Evolutionary conservation across 176 grass and related monocot species (phyloP), one percentile per base, ranked within the genome.

Genomic region (Oryza glaberrima): DNA sequence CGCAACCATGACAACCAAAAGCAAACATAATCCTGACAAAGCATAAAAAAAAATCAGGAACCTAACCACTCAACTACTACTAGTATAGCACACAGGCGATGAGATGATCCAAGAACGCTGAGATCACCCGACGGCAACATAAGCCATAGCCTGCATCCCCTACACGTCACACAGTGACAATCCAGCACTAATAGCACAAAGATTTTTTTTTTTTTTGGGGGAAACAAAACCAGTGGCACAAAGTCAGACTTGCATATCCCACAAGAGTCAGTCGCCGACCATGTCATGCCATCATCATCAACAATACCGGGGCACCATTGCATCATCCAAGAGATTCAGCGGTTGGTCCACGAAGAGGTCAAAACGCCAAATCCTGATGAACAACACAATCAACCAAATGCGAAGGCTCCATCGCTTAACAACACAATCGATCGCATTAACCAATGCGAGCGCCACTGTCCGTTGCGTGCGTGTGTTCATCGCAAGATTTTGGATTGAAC

Each of bases 111-210:
- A 87, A 70, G 34, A 64, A 61, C 63, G 81, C 51, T 76, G 76
- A 71, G 41, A 66, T 87, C 89, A 75, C 66, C 35, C 4, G 14
- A 3, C 20, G 69, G 84, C 74, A 46, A 48, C 58, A 86, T 4
- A 83, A 56, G 67, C 38, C 40, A 65, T 17, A 47, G 6, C 38
- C 75, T 49, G 26, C 60, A 58, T 51, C 80, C 15, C 5, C 22
- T 79, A 48, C 75, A 86, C 75, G 76, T 70, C 49, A 77, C 3
- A 14, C 67, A 9, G 44, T 8, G 61, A 25, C 58, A 77, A 45
- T 67, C 28, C 20, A 75, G 54, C 60, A n/a, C 35, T 32, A 60
- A 60, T 5, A 36, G 10, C 64, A 76, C 40, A 76, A 81, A 2
- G 13, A 13, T 48, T 13, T 15, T 15, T 41, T 41, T 8, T 41